A percentile compares a stretch with the other conserved stretches of the same genome.
Evolutionary conservation across 805 yeast genomes (phyloP).

Genomic region (Citeromyces nyonsensis): DNA sequence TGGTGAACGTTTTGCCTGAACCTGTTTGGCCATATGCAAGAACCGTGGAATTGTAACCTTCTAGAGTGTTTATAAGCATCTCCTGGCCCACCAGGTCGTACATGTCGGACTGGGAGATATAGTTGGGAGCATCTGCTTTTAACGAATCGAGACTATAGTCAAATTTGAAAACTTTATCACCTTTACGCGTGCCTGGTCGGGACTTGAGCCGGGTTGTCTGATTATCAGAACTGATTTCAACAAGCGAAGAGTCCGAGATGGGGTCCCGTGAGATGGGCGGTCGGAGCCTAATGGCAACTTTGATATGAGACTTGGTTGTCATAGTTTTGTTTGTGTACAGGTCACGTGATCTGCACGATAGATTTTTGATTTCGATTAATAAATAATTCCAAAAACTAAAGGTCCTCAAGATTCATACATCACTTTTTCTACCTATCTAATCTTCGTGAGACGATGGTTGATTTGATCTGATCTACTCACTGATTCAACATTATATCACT

Average conservation of each 20-base stretch:
- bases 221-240: conserved; percentile 17
- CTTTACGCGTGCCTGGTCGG: background rate
- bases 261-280: conserved; percentile 20
- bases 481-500: no score
- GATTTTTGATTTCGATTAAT: no score
- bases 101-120: conserved; percentile 30
- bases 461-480: no score
- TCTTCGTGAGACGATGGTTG: no score
- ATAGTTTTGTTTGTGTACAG: no score
- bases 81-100: conserved; percentile 42
- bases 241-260: conserved; percentile 3
- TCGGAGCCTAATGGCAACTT: conserved; percentile 36
- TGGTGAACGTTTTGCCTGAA: conserved; percentile 69
- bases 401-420: no score
- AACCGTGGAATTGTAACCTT: conserved; percentile 29
- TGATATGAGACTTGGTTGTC: conserved; percentile 10
- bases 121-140: conserved; percentile 14
- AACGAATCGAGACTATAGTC: conserved; percentile 38
- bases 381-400: no score
- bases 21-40: conserved; percentile 69
- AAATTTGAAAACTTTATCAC: conserved; percentile 23
- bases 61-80: conserved; percentile 43
- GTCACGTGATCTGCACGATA: no score
- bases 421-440: no score
- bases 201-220: conserved; percentile 7